Base-by-base conservation (phyloP, 495 filamentous ascomycete genomes). In the Hyaloscypha variabilis region DNA sequence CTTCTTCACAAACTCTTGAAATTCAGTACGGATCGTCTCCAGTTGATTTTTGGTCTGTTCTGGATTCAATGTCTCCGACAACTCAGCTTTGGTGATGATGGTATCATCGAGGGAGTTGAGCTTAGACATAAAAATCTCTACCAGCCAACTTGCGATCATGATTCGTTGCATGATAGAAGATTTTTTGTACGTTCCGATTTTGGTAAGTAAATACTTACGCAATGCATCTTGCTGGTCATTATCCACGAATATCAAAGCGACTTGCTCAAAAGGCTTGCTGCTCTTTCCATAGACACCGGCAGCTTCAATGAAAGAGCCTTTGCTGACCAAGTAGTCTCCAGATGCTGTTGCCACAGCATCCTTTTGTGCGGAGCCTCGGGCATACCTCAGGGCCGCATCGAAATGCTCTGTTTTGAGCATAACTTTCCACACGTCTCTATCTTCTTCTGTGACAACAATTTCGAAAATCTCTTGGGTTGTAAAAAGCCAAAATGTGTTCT, bases 111-210 rank as follows among this genome's bases (percentile, higher is more conserved):
- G 86, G 4, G 90, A 89, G 71, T 98, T 97, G 31, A 98, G 82
- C 77, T 97, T 97, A 3, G 92, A 90, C 95, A 99, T 99, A 76
- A 95, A 98, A 8, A 97, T 82, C 69, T 99, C 95, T 21, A 97
- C 82, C 58, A 99, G 85, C 95, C 95, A 99, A 70, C 89, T 93
- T 26, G 95, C 90, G 62, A 97, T 88, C 94, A 99, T 96, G 36
- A 90, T 88, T 59, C 95, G 79, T 77, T 99, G 95, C 96, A 97
- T 99, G 24, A 89, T 78, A 8, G 85, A 87, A 19, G 89, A 83
- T 75, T 93, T 96, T 77, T 92, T 97, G 72, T 93, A 88, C 25
- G 82, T 90, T 21, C 84, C 80, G 21, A 99, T 80, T 77, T 97
- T 97, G 0, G 91, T 90, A 24, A 94, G 71, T 11, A 99, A 84